phyloP scores from a whole-genome alignment of 2,329 filamentous ascomycete genomes.

The Amylocarpus encephaloides region DNA sequence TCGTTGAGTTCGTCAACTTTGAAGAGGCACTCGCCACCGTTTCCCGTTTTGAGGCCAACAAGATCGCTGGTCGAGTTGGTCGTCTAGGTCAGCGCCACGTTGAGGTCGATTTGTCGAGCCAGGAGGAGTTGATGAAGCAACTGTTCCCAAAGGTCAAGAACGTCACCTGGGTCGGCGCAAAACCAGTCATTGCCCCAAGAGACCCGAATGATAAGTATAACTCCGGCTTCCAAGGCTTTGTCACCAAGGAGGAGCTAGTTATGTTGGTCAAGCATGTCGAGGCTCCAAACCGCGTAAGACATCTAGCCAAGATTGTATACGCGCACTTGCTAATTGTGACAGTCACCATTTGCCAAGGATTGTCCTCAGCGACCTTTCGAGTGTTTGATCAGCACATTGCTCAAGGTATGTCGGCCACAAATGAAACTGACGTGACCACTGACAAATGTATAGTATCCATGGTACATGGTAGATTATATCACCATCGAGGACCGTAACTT shows the following conservation, averaged over 20 bases:
- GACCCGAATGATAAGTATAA: constrained; percentile 33
- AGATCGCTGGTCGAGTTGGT: constrained; percentile 34
- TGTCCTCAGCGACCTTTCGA: constrained; percentile 61
- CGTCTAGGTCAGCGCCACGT: constrained; percentile 53
- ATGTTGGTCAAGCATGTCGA: constrained; percentile 60
- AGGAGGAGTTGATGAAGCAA: constrained; percentile 52
- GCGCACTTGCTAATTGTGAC: constrained; percentile 7
- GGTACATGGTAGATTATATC: constrained; percentile 51
- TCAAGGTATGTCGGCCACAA: constrained; percentile 25
- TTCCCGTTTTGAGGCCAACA: constrained; percentile 39
- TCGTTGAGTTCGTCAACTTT: constrained; percentile 49
- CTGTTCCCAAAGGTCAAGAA: constrained; percentile 54
- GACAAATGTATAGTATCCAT: constrained; percentile 45
- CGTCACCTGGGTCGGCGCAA: constrained; percentile 46
- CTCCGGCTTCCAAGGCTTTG: constrained; percentile 54
- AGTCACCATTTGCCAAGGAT: constrained; percentile 54
- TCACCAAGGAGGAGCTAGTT: constrained; percentile 55
- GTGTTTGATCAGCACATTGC: constrained; percentile 53
- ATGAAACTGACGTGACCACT: neutral
- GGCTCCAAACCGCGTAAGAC: constrained; percentile 52
- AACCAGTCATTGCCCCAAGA: constrained; percentile 37
- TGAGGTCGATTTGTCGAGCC: constrained; percentile 50
- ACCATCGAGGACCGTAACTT: constrained; percentile 50
- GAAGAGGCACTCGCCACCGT: constrained; percentile 49
- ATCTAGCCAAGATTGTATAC: neutral